These are phyloP conservation scores for Ilyonectria destructans DNA, from an alignment of 2,329 filamentous ascomycete species.

Conservation along the genomic window DNA sequence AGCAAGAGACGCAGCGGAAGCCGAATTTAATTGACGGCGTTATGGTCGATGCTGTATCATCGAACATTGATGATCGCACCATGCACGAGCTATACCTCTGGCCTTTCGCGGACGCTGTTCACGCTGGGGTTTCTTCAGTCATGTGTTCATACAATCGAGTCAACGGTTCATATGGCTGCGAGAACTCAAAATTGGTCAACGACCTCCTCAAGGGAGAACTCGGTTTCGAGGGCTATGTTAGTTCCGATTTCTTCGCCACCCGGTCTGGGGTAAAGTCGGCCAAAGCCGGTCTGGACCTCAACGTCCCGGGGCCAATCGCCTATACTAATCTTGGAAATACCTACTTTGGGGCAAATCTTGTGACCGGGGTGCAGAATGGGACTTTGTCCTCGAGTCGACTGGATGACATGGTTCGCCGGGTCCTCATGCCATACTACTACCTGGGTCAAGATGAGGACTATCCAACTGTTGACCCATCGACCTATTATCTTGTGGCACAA, in stretches of 20 bases:
- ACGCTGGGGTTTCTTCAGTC: slow-evolving; percentile 71
- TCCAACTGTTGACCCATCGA: slow-evolving; percentile 14
- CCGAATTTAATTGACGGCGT: slow-evolving; percentile 65
- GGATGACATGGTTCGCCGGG: slow-evolving; percentile 16
- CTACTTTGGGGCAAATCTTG: slow-evolving; percentile 20
- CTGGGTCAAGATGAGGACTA: slow-evolving; percentile 16
- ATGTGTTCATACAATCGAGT: slow-evolving; percentile 80
- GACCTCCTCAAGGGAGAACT: slow-evolving; percentile 76
- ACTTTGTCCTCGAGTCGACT: slow-evolving; percentile 2
- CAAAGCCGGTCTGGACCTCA: slow-evolving; percentile 75
- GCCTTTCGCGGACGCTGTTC: slow-evolving; percentile 78
- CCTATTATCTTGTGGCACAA: not conserved
- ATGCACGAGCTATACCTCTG: no score
- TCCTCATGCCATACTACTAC: slow-evolving; percentile 28
- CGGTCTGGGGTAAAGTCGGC: slow-evolving; percentile 75
- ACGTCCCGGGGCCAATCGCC: slow-evolving; percentile 79
- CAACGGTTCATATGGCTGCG: slow-evolving; percentile 81
- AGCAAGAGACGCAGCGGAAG: slow-evolving; percentile 83
- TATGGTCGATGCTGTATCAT: slow-evolving; percentile 64
- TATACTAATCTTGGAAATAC: not conserved
- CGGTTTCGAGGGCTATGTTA: slow-evolving; percentile 76
- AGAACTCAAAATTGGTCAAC: slow-evolving; percentile 79
- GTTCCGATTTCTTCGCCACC: slow-evolving; percentile 79
- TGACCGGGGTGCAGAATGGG: not conserved
- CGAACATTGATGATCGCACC: slow-evolving; percentile 64